Conservation (phyloP, 305 asterid species). For the Fraxinus greggii region DNA sequence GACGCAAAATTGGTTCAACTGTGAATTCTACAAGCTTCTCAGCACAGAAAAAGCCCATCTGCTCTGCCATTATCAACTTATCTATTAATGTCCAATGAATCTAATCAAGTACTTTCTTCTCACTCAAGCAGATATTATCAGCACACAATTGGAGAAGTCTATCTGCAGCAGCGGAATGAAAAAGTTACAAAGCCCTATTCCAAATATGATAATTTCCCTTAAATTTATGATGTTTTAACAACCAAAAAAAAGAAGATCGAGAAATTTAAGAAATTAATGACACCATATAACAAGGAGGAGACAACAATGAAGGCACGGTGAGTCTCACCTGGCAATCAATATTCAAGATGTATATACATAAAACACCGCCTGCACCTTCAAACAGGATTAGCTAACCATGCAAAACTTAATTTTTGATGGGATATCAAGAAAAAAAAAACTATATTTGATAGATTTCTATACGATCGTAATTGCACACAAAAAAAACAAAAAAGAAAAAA, state of each 20-base stretch:
- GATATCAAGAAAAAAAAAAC: not conserved
- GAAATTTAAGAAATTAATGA: too few relatives aligned
- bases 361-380: not conserved
- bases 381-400: not conserved
- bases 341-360: not conserved
- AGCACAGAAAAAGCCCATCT: not conserved
- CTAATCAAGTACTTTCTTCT: not conserved
- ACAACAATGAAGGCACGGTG: not conserved
- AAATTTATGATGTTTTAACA: not conserved
- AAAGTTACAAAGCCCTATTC: not conserved
- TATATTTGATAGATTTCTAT: not conserved
- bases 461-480: not conserved
- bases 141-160: not conserved
- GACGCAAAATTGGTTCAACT: not conserved
- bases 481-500: too few relatives aligned
- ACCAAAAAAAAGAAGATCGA: not conserved
- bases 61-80: not conserved
- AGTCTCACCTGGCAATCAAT: not conserved
- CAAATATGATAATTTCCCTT: not conserved
- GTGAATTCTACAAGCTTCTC: not conserved
- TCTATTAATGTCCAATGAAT: too few relatives aligned
- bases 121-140: not conserved
- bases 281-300: not conserved
- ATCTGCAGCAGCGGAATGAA: not conserved
- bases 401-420: not conserved